Percentiles rank a stretch among this genome's conserved stretches.
Conservation (phyloP, 2,329 filamentous ascomycete genomes). For the Ceratocystis alfenasii region DNA sequence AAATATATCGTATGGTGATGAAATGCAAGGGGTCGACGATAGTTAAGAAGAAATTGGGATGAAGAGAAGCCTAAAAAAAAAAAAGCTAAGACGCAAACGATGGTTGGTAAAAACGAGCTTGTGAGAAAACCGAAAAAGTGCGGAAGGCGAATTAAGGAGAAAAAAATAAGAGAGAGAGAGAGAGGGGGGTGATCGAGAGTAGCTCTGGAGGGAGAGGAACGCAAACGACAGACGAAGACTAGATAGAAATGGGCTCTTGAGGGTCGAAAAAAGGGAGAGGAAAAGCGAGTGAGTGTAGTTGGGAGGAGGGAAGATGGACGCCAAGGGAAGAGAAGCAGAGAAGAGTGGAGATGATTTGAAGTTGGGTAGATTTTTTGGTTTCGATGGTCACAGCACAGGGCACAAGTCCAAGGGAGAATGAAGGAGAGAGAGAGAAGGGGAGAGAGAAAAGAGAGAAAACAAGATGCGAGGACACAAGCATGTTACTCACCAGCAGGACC, state of each 20-base stretch:
- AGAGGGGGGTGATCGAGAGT: neutral
- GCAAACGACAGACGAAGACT: slow-evolving; percentile 10
- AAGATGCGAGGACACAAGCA: neutral
- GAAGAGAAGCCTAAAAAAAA: slow-evolving; percentile 4
- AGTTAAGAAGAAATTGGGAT: neutral
- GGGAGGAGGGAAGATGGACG: neutral
- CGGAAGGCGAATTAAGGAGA: neutral
- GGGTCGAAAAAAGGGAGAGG: slow-evolving; percentile 12
- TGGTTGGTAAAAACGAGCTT: slow-evolving; percentile 5
- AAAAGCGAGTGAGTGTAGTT: neutral
- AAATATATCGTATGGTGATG: slow-evolving; percentile 6
- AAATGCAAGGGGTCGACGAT: slow-evolving; percentile 14
- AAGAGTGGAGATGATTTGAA: slow-evolving; percentile 9
- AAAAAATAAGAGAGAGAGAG: neutral
- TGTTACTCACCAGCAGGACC: no score
- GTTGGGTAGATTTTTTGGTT: slow-evolving; percentile 3
- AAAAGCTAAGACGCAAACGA: slow-evolving; percentile 4
- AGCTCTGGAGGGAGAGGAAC: neutral
- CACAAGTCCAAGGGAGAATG: neutral
- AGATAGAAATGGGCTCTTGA: neutral
- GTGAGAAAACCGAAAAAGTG: neutral
- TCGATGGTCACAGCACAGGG: slow-evolving; percentile 12
- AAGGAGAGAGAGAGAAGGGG: neutral
- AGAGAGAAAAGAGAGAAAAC: slow-evolving; percentile 4
- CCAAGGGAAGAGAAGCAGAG: slow-evolving; percentile 12